phyloP scores from a whole-genome alignment of 2,329 filamentous ascomycete species.

The Cladosporium austrohemisphaericum region DNA sequence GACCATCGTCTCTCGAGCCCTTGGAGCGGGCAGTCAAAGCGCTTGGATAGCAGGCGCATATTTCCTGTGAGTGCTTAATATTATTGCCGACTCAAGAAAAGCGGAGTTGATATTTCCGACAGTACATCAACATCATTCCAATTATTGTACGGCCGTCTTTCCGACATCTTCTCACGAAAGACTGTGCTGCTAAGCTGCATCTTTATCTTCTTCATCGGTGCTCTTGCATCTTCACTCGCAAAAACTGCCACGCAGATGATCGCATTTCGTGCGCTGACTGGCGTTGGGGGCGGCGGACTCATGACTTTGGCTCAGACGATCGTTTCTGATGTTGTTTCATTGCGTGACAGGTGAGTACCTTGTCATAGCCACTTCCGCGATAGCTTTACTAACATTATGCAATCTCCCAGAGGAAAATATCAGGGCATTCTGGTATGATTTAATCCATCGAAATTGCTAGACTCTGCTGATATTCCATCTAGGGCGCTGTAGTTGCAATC shows the following conservation, averaged over 20 bases:
- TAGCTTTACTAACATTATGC: neutral
- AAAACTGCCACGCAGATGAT: constrained; percentile 39
- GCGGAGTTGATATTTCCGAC: neutral
- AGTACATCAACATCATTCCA: constrained; percentile 44
- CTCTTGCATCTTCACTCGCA: constrained; percentile 43
- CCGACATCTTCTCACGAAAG: constrained; percentile 48
- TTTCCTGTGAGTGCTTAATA: constrained; percentile 40
- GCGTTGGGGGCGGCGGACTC: constrained; percentile 23
- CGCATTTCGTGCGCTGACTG: constrained; percentile 24
- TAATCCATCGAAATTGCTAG: constrained; percentile 14
- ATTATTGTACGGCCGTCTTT: constrained; percentile 43
- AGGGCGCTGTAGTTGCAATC: constrained; percentile 52
- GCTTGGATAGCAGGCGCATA: constrained; percentile 56
- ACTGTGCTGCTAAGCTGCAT: constrained; percentile 31
- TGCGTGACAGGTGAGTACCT: constrained; percentile 16
- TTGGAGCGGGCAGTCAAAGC: constrained; percentile 48
- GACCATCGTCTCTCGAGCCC: constrained; percentile 51
- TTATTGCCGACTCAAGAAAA: constrained; percentile 26
- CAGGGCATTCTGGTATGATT: constrained; percentile 23
- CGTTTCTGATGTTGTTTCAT: constrained; percentile 28
- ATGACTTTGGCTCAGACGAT: constrained; percentile 31
- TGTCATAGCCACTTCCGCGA: neutral
- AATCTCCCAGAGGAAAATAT: constrained; percentile 23
- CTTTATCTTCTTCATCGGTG: constrained; percentile 44
- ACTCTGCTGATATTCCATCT: constrained; percentile 15